phyloP scores from a whole-genome alignment of 192 early-diverging fungal genomes.

The Gryganskiella cystojenkinii region DNA sequence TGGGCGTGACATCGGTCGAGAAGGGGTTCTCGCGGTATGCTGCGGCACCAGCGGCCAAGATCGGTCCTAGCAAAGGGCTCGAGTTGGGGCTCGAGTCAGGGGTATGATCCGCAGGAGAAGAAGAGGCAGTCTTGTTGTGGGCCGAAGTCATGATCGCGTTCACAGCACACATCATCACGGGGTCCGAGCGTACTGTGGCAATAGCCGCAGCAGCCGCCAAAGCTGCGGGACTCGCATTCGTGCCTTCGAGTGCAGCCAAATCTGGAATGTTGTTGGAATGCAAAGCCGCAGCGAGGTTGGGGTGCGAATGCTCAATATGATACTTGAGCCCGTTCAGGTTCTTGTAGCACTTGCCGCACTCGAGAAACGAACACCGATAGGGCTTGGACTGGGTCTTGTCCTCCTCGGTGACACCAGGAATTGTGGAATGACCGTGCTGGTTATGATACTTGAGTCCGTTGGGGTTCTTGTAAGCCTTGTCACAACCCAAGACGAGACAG shows the following conservation, averaged over 20 bases:
- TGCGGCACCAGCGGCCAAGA: neutral
- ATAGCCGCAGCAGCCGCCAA: conserved; percentile 70
- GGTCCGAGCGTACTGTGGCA: conserved; percentile 59
- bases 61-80: conserved; percentile 34
- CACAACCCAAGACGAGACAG: conserved; percentile 85
- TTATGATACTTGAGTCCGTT: conserved; percentile 98
- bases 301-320: conserved; percentile 92
- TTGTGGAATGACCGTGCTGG: conserved; percentile 87
- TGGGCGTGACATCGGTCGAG: conserved; percentile 28
- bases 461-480: conserved; percentile 98
- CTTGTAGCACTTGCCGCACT: conserved; percentile 96
- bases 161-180: conserved; percentile 44
- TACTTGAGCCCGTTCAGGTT: conserved; percentile 97
- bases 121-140: conserved; percentile 15
- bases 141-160: conserved; percentile 49
- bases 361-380: conserved; percentile 79
- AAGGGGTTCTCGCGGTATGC: conserved; percentile 15
- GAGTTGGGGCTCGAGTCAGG: conserved; percentile 48
- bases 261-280: conserved; percentile 42
- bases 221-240: conserved; percentile 65
- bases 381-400: conserved; percentile 71
- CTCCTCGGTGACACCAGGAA: conserved; percentile 63
- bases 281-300: conserved; percentile 54
- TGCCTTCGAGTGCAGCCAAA: conserved; percentile 34
- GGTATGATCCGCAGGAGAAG: conserved; percentile 18